phyloP scores from a whole-genome alignment of 495 filamentous ascomycete species.

The Podospora australis region DNA sequence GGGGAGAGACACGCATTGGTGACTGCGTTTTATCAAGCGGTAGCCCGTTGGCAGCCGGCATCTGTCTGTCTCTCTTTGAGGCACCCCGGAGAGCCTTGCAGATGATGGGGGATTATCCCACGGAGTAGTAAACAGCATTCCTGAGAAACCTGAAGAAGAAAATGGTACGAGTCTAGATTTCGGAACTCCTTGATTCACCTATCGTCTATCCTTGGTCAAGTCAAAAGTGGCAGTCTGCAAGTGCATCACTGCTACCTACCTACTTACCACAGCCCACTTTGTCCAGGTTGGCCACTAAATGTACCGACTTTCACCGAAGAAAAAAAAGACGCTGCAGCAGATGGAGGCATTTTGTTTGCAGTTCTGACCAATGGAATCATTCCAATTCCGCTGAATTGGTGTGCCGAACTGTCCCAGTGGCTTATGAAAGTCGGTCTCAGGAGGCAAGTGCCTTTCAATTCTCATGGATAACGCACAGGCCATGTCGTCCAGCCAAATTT shows the following conservation, averaged over 20 bases:
- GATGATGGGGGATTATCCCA: constrained; percentile 2
- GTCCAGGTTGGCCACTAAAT: neutral
- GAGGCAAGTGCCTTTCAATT: neutral
- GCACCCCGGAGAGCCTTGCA: constrained; percentile 2
- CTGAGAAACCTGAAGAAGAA: neutral
- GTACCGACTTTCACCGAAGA: constrained; percentile 3
- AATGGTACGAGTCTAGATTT: neutral
- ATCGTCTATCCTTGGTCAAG: no score
- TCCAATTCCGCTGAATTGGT: no score
- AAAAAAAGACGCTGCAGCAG: neutral
- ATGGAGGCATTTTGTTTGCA: neutral
- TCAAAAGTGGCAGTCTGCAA: no score
- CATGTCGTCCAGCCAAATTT: neutral
- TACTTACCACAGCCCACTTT: no score
- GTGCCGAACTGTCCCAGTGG: no score
- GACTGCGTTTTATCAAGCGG: no score
- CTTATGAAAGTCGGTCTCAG: no score
- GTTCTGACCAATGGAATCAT: constrained; percentile 7
- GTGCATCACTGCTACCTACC: no score
- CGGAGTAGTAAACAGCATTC: constrained; percentile 7
- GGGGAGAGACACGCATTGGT: no score
- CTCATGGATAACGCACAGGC: constrained; percentile 12
- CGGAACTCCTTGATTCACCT: neutral
- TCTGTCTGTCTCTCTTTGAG: no score
- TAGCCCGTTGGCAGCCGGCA: constrained; percentile 14